phyloP scores from a whole-genome alignment of 345 rosid species.

The Crucihimalaya himalaica region DNA sequence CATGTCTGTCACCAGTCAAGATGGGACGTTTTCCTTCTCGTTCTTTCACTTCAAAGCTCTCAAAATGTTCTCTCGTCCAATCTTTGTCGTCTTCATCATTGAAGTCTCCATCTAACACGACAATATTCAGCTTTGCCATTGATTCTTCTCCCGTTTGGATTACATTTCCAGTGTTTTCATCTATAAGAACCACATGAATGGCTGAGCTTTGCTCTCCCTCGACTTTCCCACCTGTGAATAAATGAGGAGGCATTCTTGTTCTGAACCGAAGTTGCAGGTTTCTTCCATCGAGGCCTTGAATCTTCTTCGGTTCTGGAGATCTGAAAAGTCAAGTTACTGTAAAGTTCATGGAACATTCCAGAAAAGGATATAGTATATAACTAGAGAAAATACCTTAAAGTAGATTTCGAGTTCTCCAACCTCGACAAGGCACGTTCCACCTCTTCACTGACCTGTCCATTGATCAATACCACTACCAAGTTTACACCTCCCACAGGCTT shows the following conservation, averaged over 20 bases:
- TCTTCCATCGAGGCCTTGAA: constrained; percentile 65
- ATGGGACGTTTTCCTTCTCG: constrained; percentile 89
- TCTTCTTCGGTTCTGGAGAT: constrained; percentile 54
- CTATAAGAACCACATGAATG: constrained; percentile 74
- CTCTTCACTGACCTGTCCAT: constrained; percentile 86
- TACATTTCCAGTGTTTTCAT: constrained; percentile 56
- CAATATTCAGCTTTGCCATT: constrained; percentile 61
- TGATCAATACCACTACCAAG: background rate
- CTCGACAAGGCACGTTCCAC: constrained; percentile 82
- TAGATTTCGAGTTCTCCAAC: constrained; percentile 53
- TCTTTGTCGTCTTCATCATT: constrained; percentile 61
- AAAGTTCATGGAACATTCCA: constrained; percentile 7
- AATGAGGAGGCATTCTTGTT: constrained; percentile 86
- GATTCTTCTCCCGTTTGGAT: constrained; percentile 71
- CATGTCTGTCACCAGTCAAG: constrained; percentile 77
- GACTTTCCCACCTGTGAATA: constrained; percentile 90
- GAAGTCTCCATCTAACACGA: constrained; percentile 87
- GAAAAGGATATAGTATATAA: background rate
- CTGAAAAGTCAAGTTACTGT: constrained; percentile 39
- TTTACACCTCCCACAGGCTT: constrained; percentile 10
- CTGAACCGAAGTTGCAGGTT: constrained; percentile 68
- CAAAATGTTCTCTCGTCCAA: constrained; percentile 75
- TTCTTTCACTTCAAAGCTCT: constrained; percentile 73
- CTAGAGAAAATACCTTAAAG: constrained; percentile 52
- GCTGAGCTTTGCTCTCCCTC: constrained; percentile 87